phyloP scores from a whole-genome alignment of 371 early-diverging fungal species.

The Lichtheimia ramosa region DNA sequence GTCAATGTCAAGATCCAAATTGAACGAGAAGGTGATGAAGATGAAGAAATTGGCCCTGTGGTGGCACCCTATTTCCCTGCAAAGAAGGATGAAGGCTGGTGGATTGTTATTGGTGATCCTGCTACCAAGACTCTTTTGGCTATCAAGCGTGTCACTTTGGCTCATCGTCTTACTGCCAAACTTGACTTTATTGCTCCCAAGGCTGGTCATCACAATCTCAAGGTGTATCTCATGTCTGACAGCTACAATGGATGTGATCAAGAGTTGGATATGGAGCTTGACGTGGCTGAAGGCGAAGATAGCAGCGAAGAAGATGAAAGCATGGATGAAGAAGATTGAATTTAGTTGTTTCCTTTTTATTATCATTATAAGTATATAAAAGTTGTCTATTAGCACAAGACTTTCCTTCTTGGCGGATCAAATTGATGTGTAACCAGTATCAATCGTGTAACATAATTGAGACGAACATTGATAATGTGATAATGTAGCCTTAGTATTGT shows the following conservation, averaged over 20 bases:
- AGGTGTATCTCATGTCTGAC: slow-evolving; percentile 92
- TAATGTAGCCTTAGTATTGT: too few relatives aligned
- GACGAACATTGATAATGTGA: too few relatives aligned
- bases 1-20: slow-evolving; percentile 69
- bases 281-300: slow-evolving; percentile 65
- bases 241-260: slow-evolving; percentile 93
- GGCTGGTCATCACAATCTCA: slow-evolving; percentile 67
- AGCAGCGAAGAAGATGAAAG: slow-evolving; percentile 20
- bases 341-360: too few relatives aligned
- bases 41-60: slow-evolving; percentile 67
- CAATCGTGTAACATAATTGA: too few relatives aligned
- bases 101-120: slow-evolving; percentile 91
- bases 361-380: too few relatives aligned
- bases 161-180: slow-evolving; percentile 62
- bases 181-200: slow-evolving; percentile 84
- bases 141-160: slow-evolving; percentile 87
- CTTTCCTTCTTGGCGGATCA: too few relatives aligned
- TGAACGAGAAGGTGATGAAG: slow-evolving; percentile 79
- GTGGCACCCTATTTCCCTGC: slow-evolving; percentile 93
- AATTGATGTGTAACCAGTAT: too few relatives aligned
- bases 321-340: slow-evolving; percentile 6
- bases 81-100: slow-evolving; percentile 94
- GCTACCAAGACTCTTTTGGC: slow-evolving; percentile 77
- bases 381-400: too few relatives aligned
- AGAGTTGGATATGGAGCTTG: slow-evolving; percentile 81